Evolutionary conservation across 2,329 filamentous ascomycete genomes (phyloP).

Genomic region (Epichloe glyceriae): DNA sequence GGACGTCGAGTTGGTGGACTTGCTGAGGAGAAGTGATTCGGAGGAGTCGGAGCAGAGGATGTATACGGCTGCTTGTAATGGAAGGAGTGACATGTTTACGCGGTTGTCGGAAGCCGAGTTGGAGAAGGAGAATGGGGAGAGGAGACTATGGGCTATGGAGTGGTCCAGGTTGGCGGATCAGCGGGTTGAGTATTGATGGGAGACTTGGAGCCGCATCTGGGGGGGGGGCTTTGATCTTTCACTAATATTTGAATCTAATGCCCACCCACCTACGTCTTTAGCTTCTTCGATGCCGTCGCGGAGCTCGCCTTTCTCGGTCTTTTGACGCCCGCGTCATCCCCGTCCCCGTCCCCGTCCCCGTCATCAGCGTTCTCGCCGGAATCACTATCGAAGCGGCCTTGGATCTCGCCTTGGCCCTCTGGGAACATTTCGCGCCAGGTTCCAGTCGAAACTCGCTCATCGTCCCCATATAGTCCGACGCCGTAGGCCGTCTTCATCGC

Average conservation of each 20-base stretch:
- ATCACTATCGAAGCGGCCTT: constrained; percentile 22
- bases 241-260: not conserved
- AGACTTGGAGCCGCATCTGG: not conserved
- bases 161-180: constrained; percentile 20
- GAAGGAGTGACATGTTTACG: constrained; percentile 14
- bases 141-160: constrained; percentile 20
- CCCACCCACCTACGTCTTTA: constrained; percentile 9
- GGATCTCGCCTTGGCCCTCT: constrained; percentile 24
- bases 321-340: constrained; percentile 11
- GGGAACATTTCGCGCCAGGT: constrained; percentile 37
- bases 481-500: constrained; percentile 60
- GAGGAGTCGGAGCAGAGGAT: constrained; percentile 14
- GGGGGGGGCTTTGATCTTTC: not conserved
- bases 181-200: constrained; percentile 10
- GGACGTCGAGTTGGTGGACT: constrained; percentile 14
- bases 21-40: constrained; percentile 12
- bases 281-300: constrained; percentile 13
- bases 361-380: constrained; percentile 21
- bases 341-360: constrained; percentile 10
- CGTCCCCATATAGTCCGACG: constrained; percentile 50
- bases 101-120: constrained; percentile 18
- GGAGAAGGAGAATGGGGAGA: constrained; percentile 10
- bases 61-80: constrained; percentile 15
- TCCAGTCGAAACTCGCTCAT: constrained; percentile 48
- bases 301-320: constrained; percentile 9